Conservation (phyloP, 345 rosid species). For the Heritiera littoralis region DNA sequence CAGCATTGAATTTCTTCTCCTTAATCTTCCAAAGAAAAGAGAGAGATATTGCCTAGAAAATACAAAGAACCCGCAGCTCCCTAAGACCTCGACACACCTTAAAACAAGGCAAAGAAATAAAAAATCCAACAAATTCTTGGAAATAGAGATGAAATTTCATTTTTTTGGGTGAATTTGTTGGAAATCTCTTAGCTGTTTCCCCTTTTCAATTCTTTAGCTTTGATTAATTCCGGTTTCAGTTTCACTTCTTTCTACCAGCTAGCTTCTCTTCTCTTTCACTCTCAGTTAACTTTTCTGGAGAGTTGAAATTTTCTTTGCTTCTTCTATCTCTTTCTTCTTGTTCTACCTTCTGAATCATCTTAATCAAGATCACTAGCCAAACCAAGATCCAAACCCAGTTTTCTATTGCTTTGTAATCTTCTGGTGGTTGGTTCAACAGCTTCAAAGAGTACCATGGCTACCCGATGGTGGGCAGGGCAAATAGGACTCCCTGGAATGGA, state of each 20-base stretch:
- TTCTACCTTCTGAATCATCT: neutral
- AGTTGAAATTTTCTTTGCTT: slow-evolving; percentile 6
- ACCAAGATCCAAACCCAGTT: neutral
- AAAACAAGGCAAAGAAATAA: slow-evolving; percentile 21
- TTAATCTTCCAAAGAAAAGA: slow-evolving; percentile 10
- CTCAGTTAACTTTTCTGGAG: slow-evolving; percentile 9
- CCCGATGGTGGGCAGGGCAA: slow-evolving; percentile 65
- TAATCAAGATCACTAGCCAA: neutral
- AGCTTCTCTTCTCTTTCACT: slow-evolving; percentile 1
- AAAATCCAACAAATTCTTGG: neutral
- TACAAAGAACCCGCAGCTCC: slow-evolving; percentile 20
- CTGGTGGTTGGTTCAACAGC: neutral
- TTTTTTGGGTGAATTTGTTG: neutral
- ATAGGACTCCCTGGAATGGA: slow-evolving; percentile 56
- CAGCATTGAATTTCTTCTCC: neutral
- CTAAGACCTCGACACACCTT: slow-evolving; percentile 25
- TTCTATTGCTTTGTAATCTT: neutral
- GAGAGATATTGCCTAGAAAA: neutral
- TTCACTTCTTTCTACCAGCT: slow-evolving; percentile 7
- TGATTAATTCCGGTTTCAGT: neutral
- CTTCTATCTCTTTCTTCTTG: neutral
- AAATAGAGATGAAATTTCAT: too few relatives aligned
- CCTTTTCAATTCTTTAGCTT: slow-evolving; percentile 17
- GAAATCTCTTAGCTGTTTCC: neutral
- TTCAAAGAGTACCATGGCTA: slow-evolving; percentile 21